Percentiles rank a stretch among this genome's conserved stretches.
Evolutionary conservation across 441 rosid genomes (phyloP).

Genomic region (Corymbia calophylla): DNA sequence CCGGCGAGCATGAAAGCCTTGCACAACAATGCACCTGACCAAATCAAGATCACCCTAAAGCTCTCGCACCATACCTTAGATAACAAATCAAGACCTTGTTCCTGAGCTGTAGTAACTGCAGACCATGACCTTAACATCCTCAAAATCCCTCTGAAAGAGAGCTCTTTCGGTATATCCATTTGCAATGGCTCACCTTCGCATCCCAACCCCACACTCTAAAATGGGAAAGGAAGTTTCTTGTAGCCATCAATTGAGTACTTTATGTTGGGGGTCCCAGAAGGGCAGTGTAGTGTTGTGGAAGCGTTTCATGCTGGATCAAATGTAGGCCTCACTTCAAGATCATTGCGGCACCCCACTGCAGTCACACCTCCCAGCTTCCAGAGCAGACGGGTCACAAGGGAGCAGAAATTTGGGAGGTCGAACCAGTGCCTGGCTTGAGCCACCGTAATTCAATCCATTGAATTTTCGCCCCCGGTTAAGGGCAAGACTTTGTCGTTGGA

Average conservation of each 20-base stretch:
- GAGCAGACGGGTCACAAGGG: conserved; percentile 27
- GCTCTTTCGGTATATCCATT: conserved; percentile 30
- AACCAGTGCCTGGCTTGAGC: conserved; percentile 65
- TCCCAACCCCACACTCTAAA: conserved; percentile 45
- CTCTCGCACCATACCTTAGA: conserved; percentile 30
- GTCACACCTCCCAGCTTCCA: conserved; percentile 56
- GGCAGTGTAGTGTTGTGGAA: conserved; percentile 39
- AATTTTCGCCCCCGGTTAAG: conserved; percentile 41
- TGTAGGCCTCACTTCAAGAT: conserved; percentile 25
- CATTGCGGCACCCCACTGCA: conserved; percentile 58
- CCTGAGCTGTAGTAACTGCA: conserved; percentile 37
- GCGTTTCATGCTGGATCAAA: conserved; percentile 27
- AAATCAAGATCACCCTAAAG: conserved; percentile 38
- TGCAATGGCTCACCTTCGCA: conserved; percentile 42
- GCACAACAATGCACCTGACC: conserved; percentile 13
- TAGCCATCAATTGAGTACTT: conserved; percentile 20
- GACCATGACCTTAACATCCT: conserved; percentile 43
- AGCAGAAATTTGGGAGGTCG: conserved; percentile 51
- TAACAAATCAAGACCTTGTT: conserved; percentile 50
- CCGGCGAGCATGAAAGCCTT: not conserved
- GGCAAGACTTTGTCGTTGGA: conserved; percentile 31
- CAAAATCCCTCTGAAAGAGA: conserved; percentile 40
- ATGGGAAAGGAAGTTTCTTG: conserved; percentile 50
- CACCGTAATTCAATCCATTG: conserved; percentile 47
- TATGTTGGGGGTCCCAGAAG: not conserved